These are phyloP conservation scores for Trichomonas vaginalis DNA, from an alignment of 208 protist genomes.

Conservation along the genomic window DNA sequence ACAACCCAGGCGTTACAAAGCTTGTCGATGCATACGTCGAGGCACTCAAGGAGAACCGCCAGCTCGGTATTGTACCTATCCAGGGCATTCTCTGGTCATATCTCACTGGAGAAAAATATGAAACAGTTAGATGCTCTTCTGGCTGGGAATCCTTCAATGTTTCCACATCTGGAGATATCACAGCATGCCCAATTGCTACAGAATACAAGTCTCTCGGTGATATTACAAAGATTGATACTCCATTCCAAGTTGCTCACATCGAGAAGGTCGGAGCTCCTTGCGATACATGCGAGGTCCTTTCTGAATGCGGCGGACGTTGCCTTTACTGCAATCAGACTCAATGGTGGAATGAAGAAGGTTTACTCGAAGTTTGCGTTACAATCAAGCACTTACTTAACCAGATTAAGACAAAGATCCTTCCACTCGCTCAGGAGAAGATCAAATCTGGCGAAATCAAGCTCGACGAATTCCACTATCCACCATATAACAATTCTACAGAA, in stretches of 20 bases:
- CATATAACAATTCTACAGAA: not conserved
- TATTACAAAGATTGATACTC: not conserved
- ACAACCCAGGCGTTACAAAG: not conserved
- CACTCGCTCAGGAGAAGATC: not conserved
- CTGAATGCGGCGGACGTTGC: not conserved
- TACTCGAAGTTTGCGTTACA: not conserved
- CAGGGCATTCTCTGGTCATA: not conserved
- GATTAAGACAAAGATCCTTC: not conserved
- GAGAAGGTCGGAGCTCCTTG: not conserved
- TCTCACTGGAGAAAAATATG: not conserved
- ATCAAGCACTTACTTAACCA: not conserved
- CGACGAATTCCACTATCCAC: constrained; percentile 4
- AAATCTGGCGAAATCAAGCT: not conserved
- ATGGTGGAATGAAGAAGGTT: not conserved
- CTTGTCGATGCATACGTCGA: not conserved
- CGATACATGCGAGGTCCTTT: not conserved
- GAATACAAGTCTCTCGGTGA: not conserved
- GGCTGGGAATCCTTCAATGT: not conserved
- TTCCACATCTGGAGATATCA: not conserved
- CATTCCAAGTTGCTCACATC: not conserved
- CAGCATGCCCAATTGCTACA: not conserved
- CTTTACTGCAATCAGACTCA: not conserved
- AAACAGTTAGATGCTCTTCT: not conserved
- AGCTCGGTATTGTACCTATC: not conserved
- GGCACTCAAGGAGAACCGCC: not conserved